Evolutionary conservation across 768 basidiomycete genomes (phyloP).

Genomic region (Russula abietina): DNA sequence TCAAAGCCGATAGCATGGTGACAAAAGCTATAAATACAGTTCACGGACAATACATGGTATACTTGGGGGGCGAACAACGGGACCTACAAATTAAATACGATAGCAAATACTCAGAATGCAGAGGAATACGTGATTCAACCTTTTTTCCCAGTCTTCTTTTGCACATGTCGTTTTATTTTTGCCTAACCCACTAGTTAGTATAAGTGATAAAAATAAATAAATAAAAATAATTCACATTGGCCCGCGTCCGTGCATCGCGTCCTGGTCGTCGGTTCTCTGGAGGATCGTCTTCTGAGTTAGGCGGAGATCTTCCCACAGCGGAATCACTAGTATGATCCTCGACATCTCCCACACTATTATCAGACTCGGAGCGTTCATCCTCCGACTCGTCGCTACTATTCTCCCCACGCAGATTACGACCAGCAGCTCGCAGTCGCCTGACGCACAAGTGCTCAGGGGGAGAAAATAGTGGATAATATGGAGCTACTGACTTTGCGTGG

Average conservation of each 20-base stretch:
- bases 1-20: conserved; percentile 4
- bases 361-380: conserved; percentile 24
- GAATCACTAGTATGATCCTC: conserved; percentile 15
- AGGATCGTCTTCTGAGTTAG: conserved; percentile 25
- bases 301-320: conserved; percentile 15
- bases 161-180: conserved; percentile 30
- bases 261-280: conserved; percentile 26
- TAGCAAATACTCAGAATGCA: not conserved
- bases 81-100: conserved; percentile 10
- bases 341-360: conserved; percentile 24
- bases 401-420: conserved; percentile 28
- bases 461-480: not conserved
- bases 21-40: conserved; percentile 6
- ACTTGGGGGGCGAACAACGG: not conserved
- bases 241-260: conserved; percentile 32
- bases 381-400: conserved; percentile 30
- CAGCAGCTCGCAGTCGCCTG: conserved; percentile 27
- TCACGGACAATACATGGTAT: conserved; percentile 7
- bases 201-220: not conserved
- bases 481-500: conserved; percentile 41
- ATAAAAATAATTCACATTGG: conserved; percentile 29
- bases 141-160: conserved; percentile 22
- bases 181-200: conserved; percentile 21
- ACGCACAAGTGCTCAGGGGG: conserved; percentile 5
- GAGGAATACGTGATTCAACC: not conserved